phyloP scores from a whole-genome alignment of 2,329 filamentous ascomycete species.

The Metarhizium guizhouense region DNA sequence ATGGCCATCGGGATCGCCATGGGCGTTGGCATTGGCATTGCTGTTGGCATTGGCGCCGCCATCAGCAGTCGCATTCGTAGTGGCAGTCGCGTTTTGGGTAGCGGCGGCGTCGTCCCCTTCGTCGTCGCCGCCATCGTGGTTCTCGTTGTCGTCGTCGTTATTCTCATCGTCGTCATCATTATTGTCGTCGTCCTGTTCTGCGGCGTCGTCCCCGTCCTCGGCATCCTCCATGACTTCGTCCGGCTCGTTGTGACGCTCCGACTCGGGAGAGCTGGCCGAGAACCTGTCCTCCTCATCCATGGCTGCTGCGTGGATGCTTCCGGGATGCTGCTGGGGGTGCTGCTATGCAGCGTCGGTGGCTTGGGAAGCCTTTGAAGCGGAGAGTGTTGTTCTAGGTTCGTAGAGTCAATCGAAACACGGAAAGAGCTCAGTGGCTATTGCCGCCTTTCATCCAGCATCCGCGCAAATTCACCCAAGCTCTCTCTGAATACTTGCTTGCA shows the following conservation, averaged over 20 bases:
- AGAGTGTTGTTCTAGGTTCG: too few relatives aligned
- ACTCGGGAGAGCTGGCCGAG: slow-evolving; percentile 22
- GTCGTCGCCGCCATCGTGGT: slow-evolving; percentile 34
- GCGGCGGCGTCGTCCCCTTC: slow-evolving; percentile 11
- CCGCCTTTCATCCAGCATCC: too few relatives aligned
- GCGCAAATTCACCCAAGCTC: too few relatives aligned
- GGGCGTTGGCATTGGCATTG: slow-evolving; percentile 6
- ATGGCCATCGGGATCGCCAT: slow-evolving; percentile 6
- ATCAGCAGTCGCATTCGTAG: slow-evolving; percentile 10
- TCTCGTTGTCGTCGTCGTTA: slow-evolving; percentile 26
- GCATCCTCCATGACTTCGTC: slow-evolving; percentile 50
- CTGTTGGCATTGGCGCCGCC: slow-evolving; percentile 1
- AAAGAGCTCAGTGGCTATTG: too few relatives aligned
- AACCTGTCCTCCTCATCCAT: slow-evolving; percentile 26
- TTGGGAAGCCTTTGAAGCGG: too few relatives aligned
- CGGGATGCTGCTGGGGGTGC: too few relatives aligned
- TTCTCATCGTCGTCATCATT: slow-evolving; percentile 26
- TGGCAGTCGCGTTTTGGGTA: slow-evolving; percentile 12
- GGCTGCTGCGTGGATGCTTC: neutral
- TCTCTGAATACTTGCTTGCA: too few relatives aligned
- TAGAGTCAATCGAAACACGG: too few relatives aligned
- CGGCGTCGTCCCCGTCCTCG: slow-evolving; percentile 30
- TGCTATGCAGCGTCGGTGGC: too few relatives aligned
- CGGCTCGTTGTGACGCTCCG: slow-evolving; percentile 33
- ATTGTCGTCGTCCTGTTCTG: slow-evolving; percentile 29